Evolutionary conservation across 2,329 filamentous ascomycete species (phyloP), one percentile per base, ranked within the genome.

Genomic region (Claviceps sp.): DNA sequence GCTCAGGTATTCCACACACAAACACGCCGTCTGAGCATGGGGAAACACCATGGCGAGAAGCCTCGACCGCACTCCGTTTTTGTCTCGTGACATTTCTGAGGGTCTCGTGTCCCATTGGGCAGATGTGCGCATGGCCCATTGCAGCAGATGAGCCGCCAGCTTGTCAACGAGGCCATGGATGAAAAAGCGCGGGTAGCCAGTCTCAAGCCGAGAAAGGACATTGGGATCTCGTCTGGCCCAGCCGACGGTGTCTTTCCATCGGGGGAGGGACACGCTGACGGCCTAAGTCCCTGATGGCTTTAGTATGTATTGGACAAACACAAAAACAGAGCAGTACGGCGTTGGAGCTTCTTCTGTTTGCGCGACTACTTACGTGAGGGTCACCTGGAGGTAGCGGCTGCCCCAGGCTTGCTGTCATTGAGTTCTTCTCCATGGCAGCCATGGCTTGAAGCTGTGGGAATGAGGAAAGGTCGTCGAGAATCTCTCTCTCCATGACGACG

Each of bases 211-310:
- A 1, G 53, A 38, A 4, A 63, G 47, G 4, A 62, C 22, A 5
- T 50, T 38, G 1, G 57, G 57, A 1, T 65, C 57, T 26, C 57
- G 52, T 11, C 45, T 56, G 3, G 56, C 62, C 59, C 58, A 64
- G 37, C 53, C 58, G 7, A 57, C 37, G 0, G 58, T 59, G n/a
- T 63, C 58, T 54, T 53, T 51, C 63, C 61, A 65, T 34, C 53
- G 58, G 3, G 61, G 63, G n/a, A 65, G 59, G 11, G 59, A 65
- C 8, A 65, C 63, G 51, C 63, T 65, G 34, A 63, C 54, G 18
- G 56, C 61, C 62, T 65, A 7, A n/a, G 9, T 24, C 9, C 6
- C 20, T 40, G 37, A 24, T 2, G 2, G 4, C 7, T 16, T 46
- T 34, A 46, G 44, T 18, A 34, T 1, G 14, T 24, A 16, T 13